These are phyloP conservation scores for Evansstolkia leycettana DNA, from an alignment of 495 filamentous ascomycete species.

Conservation along the genomic window DNA sequence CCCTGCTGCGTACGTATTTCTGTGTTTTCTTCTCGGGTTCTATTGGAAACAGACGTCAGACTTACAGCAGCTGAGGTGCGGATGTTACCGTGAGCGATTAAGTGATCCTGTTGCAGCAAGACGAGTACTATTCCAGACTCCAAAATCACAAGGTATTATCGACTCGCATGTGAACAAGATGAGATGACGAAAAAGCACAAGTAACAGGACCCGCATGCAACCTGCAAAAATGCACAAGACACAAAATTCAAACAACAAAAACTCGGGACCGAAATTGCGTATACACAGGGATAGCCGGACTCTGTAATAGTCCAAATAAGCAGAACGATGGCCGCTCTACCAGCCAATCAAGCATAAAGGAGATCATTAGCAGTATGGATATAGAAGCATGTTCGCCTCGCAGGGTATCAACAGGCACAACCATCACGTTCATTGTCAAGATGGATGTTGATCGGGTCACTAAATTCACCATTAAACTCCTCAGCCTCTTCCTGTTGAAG, in stretches of 20 bases:
- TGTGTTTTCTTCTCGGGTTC: too few species aligned
- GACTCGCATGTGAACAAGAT: not conserved
- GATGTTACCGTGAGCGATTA: too few species aligned
- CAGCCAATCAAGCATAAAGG: not conserved
- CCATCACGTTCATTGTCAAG: slow-evolving; percentile 83
- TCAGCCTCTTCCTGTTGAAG: slow-evolving; percentile 93
- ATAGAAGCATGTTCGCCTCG: slow-evolving; percentile 2
- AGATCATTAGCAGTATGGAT: slow-evolving; percentile 10
- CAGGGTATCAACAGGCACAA: slow-evolving; percentile 64
- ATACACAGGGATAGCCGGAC: not conserved
- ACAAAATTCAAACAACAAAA: slow-evolving; percentile 7
- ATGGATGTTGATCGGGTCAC: slow-evolving; percentile 94
- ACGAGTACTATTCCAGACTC: slow-evolving; percentile 17
- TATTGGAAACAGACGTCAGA: too few species aligned
- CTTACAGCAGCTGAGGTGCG: too few species aligned
- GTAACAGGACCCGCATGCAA: slow-evolving; percentile 5
- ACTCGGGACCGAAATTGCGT: not conserved
- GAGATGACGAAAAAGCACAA: slow-evolving; percentile 1
- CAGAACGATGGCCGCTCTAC: too few species aligned
- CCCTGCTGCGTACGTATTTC: too few species aligned
- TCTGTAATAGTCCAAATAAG: not conserved
- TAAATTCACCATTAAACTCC: slow-evolving; percentile 84
- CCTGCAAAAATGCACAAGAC: slow-evolving; percentile 6
- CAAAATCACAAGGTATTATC: slow-evolving; percentile 5
- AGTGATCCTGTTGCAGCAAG: too few species aligned